Conservation (phyloP, 2,329 filamentous ascomycete species). For the Exophiala xenobiotica region DNA sequence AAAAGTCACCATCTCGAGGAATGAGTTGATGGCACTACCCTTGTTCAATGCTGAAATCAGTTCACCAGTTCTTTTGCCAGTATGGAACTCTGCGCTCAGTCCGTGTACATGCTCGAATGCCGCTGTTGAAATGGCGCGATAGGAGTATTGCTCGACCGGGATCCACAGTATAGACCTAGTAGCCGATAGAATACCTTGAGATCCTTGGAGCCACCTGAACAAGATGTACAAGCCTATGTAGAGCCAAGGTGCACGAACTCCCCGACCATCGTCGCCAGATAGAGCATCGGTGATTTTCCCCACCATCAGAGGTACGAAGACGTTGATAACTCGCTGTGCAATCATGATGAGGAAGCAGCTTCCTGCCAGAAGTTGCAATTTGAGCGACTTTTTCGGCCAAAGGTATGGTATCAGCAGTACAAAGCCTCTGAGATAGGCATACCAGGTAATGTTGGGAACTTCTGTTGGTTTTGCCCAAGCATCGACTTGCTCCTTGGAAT, state of each 20-base stretch:
- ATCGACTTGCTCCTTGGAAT: conserved; percentile 39
- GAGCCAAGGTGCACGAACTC: conserved; percentile 65
- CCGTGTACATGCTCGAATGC: conserved; percentile 97
- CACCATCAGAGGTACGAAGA: conserved; percentile 79
- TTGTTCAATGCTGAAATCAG: conserved; percentile 95
- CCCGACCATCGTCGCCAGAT: conserved; percentile 54
- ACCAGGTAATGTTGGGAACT: conserved; percentile 86
- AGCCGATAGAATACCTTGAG: conserved; percentile 82
- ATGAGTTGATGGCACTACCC: conserved; percentile 91
- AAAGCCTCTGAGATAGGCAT: conserved; percentile 91
- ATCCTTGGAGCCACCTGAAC: conserved; percentile 80
- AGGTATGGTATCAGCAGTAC: conserved; percentile 93
- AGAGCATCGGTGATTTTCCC: conserved; percentile 77
- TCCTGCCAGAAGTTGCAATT: conserved; percentile 74
- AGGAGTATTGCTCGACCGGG: conserved; percentile 94
- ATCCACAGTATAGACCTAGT: conserved; percentile 86
- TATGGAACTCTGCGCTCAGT: conserved; percentile 91
- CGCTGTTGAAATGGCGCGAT: conserved; percentile 87
- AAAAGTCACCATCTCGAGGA: conserved; percentile 94
- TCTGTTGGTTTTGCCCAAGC: conserved; percentile 84
- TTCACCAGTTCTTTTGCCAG: conserved; percentile 94
- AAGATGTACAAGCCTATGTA: conserved; percentile 74
- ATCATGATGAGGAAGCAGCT: conserved; percentile 79
- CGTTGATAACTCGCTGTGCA: conserved; percentile 78
- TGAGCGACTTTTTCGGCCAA: conserved; percentile 80